These are phyloP conservation scores for Nakazawaea wickerhamii DNA, from an alignment of 805 yeast genomes.

Conservation along the genomic window DNA sequence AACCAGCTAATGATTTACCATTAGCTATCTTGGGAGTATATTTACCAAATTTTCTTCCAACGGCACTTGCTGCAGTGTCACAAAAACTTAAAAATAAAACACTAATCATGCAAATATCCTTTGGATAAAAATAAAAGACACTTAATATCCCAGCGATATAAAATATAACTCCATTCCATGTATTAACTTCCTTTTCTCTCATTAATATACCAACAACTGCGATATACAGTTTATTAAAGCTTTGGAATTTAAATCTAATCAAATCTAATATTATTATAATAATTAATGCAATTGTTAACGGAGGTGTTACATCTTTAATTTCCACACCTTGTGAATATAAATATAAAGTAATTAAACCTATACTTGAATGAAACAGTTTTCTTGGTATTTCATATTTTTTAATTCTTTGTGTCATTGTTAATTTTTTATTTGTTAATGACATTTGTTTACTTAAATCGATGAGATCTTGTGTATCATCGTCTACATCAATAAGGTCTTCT, in stretches of 20 bases:
- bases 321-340: constrained; percentile 61
- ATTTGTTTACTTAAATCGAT: constrained; percentile 8
- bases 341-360: constrained; percentile 76
- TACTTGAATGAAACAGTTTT: constrained; percentile 81
- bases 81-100: constrained; percentile 89
- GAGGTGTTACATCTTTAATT: constrained; percentile 51
- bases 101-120: constrained; percentile 75
- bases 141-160: constrained; percentile 73
- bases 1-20: constrained; percentile 85
- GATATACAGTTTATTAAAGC: constrained; percentile 65
- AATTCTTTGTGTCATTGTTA: constrained; percentile 11
- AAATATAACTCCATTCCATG: constrained; percentile 80
- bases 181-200: constrained; percentile 72
- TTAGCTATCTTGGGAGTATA: constrained; percentile 72
- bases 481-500: constrained; percentile 11
- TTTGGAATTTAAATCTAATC: constrained; percentile 54
- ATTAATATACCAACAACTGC: constrained; percentile 70
- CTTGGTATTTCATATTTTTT: constrained; percentile 86
- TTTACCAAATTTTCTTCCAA: constrained; percentile 83
- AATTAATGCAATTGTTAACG: constrained; percentile 50
- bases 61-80: constrained; percentile 93
- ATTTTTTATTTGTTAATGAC: background rate
- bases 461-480: constrained; percentile 12
- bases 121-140: constrained; percentile 65
- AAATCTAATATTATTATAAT: constrained; percentile 59